phyloP scores from a whole-genome alignment of 176 grass and related monocot genomes.

The Otatea glauca region DNA sequence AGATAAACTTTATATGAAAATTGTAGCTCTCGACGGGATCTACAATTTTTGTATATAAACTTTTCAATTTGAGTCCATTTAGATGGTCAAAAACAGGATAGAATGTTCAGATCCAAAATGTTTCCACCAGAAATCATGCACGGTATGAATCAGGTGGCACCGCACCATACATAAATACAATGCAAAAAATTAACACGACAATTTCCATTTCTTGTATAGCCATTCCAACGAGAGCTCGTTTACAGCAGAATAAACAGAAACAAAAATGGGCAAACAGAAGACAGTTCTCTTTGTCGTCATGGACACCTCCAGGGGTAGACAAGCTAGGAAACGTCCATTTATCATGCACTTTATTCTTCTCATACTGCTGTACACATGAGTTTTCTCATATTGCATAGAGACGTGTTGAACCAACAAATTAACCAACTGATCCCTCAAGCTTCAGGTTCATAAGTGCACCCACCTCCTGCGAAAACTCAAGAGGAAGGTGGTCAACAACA shows the following conservation, averaged over 20 bases:
- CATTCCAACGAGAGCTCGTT: constrained; percentile 32
- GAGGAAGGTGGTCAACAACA: constrained; percentile 87
- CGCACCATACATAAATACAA: background rate
- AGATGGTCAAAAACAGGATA: too few relatives aligned
- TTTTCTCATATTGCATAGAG: constrained; percentile 4
- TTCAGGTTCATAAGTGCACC: constrained; percentile 95
- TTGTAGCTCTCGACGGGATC: too few relatives aligned
- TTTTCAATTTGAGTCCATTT: too few relatives aligned
- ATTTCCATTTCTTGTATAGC: constrained; percentile 34
- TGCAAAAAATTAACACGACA: background rate
- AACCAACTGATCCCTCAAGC: constrained; percentile 95
- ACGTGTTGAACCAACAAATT: constrained; percentile 37
- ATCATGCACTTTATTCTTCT: constrained; percentile 45
- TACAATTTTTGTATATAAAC: too few relatives aligned
- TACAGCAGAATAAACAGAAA: constrained; percentile 49
- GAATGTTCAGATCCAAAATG: too few relatives aligned
- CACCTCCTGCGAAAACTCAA: constrained; percentile 90
- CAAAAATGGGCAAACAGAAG: constrained; percentile 18
- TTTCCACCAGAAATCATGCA: too few relatives aligned
- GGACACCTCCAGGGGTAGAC: background rate
- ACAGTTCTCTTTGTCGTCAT: background rate
- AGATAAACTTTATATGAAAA: too few relatives aligned
- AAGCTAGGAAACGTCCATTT: constrained; percentile 4
- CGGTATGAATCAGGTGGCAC: too few relatives aligned
- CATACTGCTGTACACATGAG: constrained; percentile 45